Percentiles rank a stretch among this genome's conserved stretches.
These are phyloP conservation scores for Fallopia convolvulus DNA, from an alignment of 148 eudicot genomes.

Conservation along the genomic window DNA sequence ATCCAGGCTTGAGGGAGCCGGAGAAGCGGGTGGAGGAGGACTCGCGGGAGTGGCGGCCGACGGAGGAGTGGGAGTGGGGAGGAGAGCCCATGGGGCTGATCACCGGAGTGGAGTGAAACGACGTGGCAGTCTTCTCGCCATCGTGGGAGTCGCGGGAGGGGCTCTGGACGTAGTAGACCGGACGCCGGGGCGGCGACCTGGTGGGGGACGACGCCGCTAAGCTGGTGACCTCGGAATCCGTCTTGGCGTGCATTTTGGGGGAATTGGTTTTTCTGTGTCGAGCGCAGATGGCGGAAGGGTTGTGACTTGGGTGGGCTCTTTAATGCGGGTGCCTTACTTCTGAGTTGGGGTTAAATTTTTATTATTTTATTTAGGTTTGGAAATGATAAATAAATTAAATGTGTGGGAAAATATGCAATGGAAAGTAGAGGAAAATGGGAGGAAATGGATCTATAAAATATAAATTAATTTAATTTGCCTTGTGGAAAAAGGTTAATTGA, in stretches of 20 bases:
- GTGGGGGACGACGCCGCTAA: slow-evolving; percentile 69
- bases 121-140: slow-evolving; percentile 65
- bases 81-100: slow-evolving; percentile 70
- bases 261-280: neutral
- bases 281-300: slow-evolving; percentile 2
- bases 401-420: neutral
- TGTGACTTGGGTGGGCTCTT: neutral
- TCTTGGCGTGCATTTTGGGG: slow-evolving; percentile 53
- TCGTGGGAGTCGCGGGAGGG: slow-evolving; percentile 85
- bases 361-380: neutral
- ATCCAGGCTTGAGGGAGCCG: slow-evolving; percentile 64
- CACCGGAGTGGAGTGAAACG: slow-evolving; percentile 73
- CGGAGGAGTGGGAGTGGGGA: slow-evolving; percentile 69
- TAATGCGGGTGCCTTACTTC: neutral
- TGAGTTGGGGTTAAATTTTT: neutral
- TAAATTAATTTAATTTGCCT: neutral
- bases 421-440: neutral
- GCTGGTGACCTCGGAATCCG: slow-evolving; percentile 84
- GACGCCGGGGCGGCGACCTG: slow-evolving; percentile 43
- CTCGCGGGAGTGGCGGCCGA: slow-evolving; percentile 75
- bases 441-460: neutral
- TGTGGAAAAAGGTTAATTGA: neutral
- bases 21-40: slow-evolving; percentile 76
- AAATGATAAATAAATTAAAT: neutral
- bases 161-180: slow-evolving; percentile 76